Evolutionary conservation across 2,329 filamentous ascomycete species (phyloP), one percentile per base, ranked within the genome.

Genomic region (Fusarium pseudograminearum): DNA sequence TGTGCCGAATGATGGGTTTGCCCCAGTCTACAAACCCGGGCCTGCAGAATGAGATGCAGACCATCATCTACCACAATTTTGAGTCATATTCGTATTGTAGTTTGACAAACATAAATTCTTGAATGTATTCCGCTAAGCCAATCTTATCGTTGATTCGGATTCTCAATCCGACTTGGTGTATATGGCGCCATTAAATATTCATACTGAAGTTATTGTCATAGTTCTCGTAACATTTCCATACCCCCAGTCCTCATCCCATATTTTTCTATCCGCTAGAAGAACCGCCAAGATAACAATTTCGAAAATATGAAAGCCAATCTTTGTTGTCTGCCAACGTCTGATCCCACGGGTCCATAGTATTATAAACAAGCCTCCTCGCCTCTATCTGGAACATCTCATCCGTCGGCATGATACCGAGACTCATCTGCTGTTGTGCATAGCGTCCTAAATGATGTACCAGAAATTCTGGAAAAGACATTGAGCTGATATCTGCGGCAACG

Each of bases 311-410:
- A 11, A 78, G 33, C 75, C 76, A 77, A 15, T 76, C 70, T 1
- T 48, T 50, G 22, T 77, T 76, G 11, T 77, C 74, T 4, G 75
- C 74, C 41, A 78, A 64, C 0, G 74, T 77, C 20, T 75, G 72
- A 24, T 77, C 73, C 69, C 67, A 76, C 0, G 70, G 61, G 9
- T 77, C 75, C 1, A 63, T 60, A 2, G 58, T 67, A 14, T 73
- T 67, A 31, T 74, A 77, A 18, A 74, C 67, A 7, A 78, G 54
- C 12, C 67, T 65, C 16, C 74, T 71, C 4, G 74, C 71, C 34
- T 77, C 74, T 0, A 67, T 54, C 16, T 75, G 67, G 7, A 78
- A 72, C 70, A 78, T 77, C 5, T 70, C 68, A 20, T 78, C 75
- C 0, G 65, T 76, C 4, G 69, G 62, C 4, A 75, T 22, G 5